Percentiles rank a stretch among this genome's conserved stretches.
Evolutionary conservation across 305 asterid genomes (phyloP).

Genomic region (Lippia alba): DNA sequence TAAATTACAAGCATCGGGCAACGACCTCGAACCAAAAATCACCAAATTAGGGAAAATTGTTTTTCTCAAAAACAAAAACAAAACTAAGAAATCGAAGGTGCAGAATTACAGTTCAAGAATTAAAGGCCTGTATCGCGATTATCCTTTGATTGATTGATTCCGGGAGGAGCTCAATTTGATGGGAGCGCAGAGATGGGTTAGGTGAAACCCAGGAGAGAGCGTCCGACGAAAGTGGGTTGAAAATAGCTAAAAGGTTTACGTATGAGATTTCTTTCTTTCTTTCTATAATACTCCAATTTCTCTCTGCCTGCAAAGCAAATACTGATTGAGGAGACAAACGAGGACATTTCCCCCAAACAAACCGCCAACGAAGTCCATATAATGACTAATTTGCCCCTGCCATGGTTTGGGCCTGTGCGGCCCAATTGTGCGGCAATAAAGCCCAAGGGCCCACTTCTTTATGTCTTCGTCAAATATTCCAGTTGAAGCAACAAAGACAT

Average conservation of each 20-base stretch:
- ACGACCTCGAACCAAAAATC: constrained; percentile 17
- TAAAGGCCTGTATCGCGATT: constrained; percentile 38
- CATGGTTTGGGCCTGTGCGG: too few species aligned
- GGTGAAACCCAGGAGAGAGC: constrained; percentile 35
- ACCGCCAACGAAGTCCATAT: too few species aligned
- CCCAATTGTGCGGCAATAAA: too few species aligned
- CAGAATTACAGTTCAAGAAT: constrained; percentile 53
- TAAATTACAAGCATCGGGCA: constrained; percentile 24
- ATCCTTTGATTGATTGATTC: constrained; percentile 41
- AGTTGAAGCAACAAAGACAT: too few species aligned
- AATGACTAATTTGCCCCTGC: too few species aligned
- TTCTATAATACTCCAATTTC: too few species aligned
- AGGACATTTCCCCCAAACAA: too few species aligned
- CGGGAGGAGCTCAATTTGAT: constrained; percentile 29
- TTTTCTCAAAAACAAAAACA: background rate
- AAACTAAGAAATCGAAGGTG: constrained; percentile 37
- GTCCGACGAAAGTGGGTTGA: constrained; percentile 41
- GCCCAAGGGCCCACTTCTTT: too few species aligned
- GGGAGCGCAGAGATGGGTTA: background rate
- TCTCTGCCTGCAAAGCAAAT: too few species aligned
- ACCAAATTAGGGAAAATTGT: constrained; percentile 29
- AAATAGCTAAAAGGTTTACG: constrained; percentile 28
- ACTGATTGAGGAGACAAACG: constrained; percentile 18
- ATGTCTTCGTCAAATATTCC: too few species aligned
- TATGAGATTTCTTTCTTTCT: background rate